phyloP scores from a whole-genome alignment of 176 grass and related monocot species.

The Lolium rigidum region DNA sequence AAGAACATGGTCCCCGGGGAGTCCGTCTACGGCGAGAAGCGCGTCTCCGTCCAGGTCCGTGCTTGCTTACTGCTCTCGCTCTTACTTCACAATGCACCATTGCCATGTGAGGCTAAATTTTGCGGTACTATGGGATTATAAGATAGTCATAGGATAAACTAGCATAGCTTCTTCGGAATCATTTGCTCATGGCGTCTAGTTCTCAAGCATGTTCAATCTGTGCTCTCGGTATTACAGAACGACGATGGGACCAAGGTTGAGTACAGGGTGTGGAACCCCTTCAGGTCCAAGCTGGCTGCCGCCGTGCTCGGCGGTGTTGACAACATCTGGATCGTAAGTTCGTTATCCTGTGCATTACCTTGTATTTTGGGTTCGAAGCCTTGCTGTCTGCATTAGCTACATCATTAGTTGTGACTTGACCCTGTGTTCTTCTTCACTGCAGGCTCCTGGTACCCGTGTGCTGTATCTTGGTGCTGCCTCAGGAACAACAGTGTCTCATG shows the following conservation, averaged over 20 bases:
- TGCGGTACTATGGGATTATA: neutral
- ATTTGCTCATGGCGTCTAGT: neutral
- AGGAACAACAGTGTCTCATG: constrained; percentile 85
- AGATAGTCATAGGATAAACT: neutral
- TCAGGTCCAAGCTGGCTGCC: constrained; percentile 87
- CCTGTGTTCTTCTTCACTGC: neutral
- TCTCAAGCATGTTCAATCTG: neutral
- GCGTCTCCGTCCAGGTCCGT: constrained; percentile 72
- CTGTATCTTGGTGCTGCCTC: constrained; percentile 92
- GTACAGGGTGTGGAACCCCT: constrained; percentile 90
- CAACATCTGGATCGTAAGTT: constrained; percentile 85
- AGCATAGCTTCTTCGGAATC: neutral
- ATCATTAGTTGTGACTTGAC: neutral
- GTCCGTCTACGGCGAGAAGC: constrained; percentile 89
- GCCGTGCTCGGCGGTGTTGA: constrained; percentile 86
- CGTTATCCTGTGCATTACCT: neutral
- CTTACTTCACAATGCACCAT: neutral
- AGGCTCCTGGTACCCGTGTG: constrained; percentile 78
- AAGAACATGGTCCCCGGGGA: constrained; percentile 85
- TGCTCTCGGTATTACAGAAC: constrained; percentile 43
- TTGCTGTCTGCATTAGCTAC: neutral
- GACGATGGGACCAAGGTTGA: constrained; percentile 83
- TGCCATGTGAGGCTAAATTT: too few species aligned
- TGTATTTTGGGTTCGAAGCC: neutral
- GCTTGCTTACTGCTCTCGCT: too few species aligned